These are phyloP conservation scores for Podaxis sp. DNA, from an alignment of 768 basidiomycete genomes.

Conservation along the genomic window DNA sequence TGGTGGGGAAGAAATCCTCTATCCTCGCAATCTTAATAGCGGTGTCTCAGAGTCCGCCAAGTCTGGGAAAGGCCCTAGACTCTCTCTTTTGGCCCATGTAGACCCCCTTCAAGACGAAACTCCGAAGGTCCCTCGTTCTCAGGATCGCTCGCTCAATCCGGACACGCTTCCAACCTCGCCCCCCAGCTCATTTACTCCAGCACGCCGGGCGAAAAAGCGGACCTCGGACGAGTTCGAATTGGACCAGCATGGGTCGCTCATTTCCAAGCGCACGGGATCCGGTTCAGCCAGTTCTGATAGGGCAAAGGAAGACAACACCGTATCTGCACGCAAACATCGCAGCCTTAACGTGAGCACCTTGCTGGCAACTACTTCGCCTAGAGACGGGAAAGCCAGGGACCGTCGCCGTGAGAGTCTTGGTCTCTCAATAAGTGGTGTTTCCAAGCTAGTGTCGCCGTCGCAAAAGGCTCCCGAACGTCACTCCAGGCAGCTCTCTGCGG, in stretches of 20 bases:
- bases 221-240: constrained; percentile 81
- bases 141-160: constrained; percentile 24
- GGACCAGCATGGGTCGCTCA: constrained; percentile 61
- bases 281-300: constrained; percentile 36
- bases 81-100: not conserved
- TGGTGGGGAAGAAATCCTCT: constrained; percentile 86
- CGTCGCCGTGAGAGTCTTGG: constrained; percentile 51
- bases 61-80: constrained; percentile 21
- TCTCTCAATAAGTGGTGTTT: constrained; percentile 34
- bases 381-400: constrained; percentile 48
- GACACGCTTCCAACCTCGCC: constrained; percentile 40
- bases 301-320: constrained; percentile 44
- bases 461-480: constrained; percentile 41
- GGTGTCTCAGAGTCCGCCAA: constrained; percentile 28
- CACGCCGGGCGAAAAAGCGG: constrained; percentile 63
- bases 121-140: constrained; percentile 26
- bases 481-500: constrained; percentile 60
- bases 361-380: constrained; percentile 26
- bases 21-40: constrained; percentile 56
- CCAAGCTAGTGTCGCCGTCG: constrained; percentile 27
- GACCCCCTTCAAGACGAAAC: constrained; percentile 17
- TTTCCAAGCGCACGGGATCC: constrained; percentile 42
- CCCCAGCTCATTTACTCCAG: constrained; percentile 59
- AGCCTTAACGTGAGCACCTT: constrained; percentile 58
- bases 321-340: constrained; percentile 59